phyloP scores from a whole-genome alignment of 805 yeast species.

The Kregervanrija fluxuum region DNA sequence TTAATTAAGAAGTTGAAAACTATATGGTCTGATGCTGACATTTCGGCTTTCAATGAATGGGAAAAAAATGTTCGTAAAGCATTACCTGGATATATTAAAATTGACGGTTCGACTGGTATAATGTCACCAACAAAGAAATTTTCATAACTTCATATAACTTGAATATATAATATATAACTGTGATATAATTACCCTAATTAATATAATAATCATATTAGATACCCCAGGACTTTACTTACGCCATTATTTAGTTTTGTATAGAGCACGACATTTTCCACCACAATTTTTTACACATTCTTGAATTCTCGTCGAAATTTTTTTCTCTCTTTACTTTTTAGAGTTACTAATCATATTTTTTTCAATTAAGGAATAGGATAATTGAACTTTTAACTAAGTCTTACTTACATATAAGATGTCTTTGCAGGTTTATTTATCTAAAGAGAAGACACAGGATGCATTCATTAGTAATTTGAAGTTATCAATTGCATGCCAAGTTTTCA shows the following conservation, averaged over 20 bases:
- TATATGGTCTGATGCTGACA: not conserved
- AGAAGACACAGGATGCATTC: slow-evolving; percentile 20
- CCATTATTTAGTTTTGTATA: no score
- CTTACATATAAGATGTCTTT: slow-evolving; percentile 12
- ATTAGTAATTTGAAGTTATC: slow-evolving; percentile 37
- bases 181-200: not conserved
- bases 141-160: no score
- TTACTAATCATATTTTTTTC: no score
- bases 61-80: slow-evolving; percentile 14
- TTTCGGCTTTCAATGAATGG: slow-evolving; percentile 14
- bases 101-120: slow-evolving; percentile 16
- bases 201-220: not conserved
- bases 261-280: no score
- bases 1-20: slow-evolving; percentile 3
- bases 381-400: no score
- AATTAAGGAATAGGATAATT: no score
- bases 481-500: slow-evolving; percentile 16
- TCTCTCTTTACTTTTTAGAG: no score
- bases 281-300: no score
- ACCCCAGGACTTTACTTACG: no score
- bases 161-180: no score
- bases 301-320: no score
- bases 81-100: slow-evolving; percentile 24
- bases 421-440: slow-evolving; percentile 17
- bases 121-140: slow-evolving; percentile 20